Conservation (phyloP, 2,329 filamentous ascomycete species). For the Trichoderma koningii region DNA sequence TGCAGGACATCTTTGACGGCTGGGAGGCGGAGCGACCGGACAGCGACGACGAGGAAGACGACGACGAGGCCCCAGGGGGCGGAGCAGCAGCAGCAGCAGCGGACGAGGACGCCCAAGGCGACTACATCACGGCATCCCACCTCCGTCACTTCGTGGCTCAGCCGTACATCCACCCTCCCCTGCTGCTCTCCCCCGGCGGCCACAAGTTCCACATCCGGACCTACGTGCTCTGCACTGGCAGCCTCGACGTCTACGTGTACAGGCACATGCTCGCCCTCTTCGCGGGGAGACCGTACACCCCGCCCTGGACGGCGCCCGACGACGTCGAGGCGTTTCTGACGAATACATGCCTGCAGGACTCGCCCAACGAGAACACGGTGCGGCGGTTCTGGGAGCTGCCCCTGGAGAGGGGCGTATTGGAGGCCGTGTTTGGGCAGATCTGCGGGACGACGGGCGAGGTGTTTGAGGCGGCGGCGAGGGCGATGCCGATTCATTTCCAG, state of each 20-base stretch:
- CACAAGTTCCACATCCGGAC: constrained; percentile 94
- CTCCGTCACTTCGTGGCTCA: constrained; percentile 95
- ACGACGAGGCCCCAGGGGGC: constrained; percentile 34
- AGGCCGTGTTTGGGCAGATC: constrained; percentile 71
- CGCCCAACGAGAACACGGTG: constrained; percentile 63
- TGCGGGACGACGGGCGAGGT: constrained; percentile 71
- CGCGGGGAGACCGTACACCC: constrained; percentile 70
- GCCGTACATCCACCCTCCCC: constrained; percentile 87
- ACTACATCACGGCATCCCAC: constrained; percentile 79
- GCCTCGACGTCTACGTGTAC: constrained; percentile 83
- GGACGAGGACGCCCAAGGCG: constrained; percentile 41
- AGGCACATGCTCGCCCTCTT: constrained; percentile 91
- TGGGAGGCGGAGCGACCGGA: constrained; percentile 76
- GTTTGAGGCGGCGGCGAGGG: constrained; percentile 82
- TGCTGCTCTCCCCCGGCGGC: constrained; percentile 59
- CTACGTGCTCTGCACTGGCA: constrained; percentile 81
- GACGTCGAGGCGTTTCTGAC: constrained; percentile 78
- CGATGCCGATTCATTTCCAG: constrained; percentile 90
- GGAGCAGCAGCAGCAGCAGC: constrained; percentile 37
- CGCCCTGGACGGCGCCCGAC: constrained; percentile 58
- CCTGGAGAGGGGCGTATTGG: constrained; percentile 55
- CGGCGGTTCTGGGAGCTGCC: constrained; percentile 71
- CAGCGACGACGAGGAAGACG: constrained; percentile 60
- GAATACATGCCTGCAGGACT: constrained; percentile 88
- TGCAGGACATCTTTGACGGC: constrained; percentile 85